A percentile compares a stretch with the other conserved stretches of the same genome.
These are phyloP conservation scores for Erodium moschatum DNA, from an alignment of 441 rosid genomes.

Conservation along the genomic window DNA sequence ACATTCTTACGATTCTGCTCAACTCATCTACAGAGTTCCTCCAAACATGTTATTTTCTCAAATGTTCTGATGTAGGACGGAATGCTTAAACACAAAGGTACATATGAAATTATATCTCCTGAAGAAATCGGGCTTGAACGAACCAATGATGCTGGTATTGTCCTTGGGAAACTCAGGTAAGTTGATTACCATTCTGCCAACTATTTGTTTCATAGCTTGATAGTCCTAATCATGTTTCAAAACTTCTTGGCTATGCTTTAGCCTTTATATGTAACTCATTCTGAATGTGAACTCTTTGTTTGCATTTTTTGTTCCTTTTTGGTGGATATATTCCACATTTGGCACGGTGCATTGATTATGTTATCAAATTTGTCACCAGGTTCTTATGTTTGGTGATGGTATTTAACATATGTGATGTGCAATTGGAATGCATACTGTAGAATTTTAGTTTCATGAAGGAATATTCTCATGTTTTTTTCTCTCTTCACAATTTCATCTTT, in stretches of 20 bases:
- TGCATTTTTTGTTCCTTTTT: not conserved
- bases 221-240: not conserved
- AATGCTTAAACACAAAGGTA: slow-evolving; percentile 88
- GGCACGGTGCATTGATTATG: not conserved
- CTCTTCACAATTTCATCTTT: not conserved
- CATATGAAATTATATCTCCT: slow-evolving; percentile 83
- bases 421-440: not conserved
- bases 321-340: not conserved
- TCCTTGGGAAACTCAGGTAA: slow-evolving; percentile 90
- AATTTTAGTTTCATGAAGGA: not conserved
- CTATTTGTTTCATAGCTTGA: not conserved
- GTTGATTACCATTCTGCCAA: slow-evolving; percentile 11
- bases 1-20: not conserved
- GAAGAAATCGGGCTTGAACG: slow-evolving; percentile 91
- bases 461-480: not conserved
- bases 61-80: slow-evolving; percentile 53
- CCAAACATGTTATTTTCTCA: not conserved
- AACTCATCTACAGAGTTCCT: not conserved
- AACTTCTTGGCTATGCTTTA: not conserved
- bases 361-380: not conserved
- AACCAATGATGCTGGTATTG: slow-evolving; percentile 80
- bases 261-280: not conserved
- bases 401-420: not conserved
- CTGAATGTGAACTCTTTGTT: not conserved
- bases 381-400: not conserved